Percentiles rank a stretch among this genome's conserved stretches.
Conservation (phyloP, 257 asterid species). For the Linderniella brevidens region DNA sequence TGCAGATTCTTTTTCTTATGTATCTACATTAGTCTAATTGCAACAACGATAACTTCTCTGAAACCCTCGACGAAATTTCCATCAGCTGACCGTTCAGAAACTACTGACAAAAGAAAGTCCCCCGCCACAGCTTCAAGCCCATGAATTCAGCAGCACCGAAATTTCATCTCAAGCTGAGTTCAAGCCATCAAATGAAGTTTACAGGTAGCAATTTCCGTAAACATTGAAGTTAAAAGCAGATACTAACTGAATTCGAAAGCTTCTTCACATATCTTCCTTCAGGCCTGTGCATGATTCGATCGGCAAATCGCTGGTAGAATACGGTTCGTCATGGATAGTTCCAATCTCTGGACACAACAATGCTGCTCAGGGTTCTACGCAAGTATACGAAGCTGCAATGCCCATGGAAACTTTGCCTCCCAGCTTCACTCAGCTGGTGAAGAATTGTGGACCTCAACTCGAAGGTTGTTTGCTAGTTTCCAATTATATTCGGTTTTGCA, state of each 20-base stretch:
- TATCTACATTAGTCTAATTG: not conserved
- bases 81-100: not conserved
- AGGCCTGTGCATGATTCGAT: constrained; percentile 25
- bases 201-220: constrained; percentile 19
- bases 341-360: constrained; percentile 13
- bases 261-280: constrained; percentile 7
- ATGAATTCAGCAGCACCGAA: constrained; percentile 19
- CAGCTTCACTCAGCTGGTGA: constrained; percentile 58
- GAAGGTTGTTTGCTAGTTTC: constrained; percentile 16
- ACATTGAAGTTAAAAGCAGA: constrained; percentile 6
- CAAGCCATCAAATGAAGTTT: constrained; percentile 24
- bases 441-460: constrained; percentile 40
- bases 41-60: constrained; percentile 12
- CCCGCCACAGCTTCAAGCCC: constrained; percentile 17
- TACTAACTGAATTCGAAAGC: constrained; percentile 1
- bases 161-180: constrained; percentile 55
- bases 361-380: constrained; percentile 7
- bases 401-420: constrained; percentile 42
- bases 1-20: constrained; percentile 8
- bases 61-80: constrained; percentile 35
- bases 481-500: not conserved
- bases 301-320: constrained; percentile 22
- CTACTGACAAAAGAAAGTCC: no score
- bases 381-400: constrained; percentile 23
- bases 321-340: constrained; percentile 17